Evolutionary conservation across 2,329 filamentous ascomycete species (phyloP), one percentile per base, ranked within the genome.

Genomic region (Colletotrichum zoysiae): DNA sequence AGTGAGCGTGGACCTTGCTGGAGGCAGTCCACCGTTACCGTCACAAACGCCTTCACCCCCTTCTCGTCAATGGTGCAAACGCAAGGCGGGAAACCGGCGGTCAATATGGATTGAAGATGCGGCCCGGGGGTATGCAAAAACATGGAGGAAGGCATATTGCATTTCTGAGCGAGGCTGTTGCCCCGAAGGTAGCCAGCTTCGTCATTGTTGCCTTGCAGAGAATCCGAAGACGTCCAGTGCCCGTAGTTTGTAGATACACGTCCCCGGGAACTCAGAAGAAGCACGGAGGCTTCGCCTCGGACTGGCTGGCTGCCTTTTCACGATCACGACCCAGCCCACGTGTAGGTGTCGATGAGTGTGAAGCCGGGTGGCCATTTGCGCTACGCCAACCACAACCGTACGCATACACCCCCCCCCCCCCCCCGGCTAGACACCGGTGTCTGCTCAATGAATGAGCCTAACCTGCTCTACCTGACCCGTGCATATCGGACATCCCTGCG

Each of bases 81-180:
- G n/a, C 50, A 57, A 59, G 42, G 60, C 51, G 26, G 44, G 57
- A 44, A 44, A 51, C 55, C 55, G 9, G 16, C 20, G 11, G 11
- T 44, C 11, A 51, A 51, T 4, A 30, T 46, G 14, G 3, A 6
- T 40, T 16, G 11, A 57, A 57, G 44, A 23, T 23, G 8, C 51
- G 11, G 11, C 26, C 26, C 38, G 35, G 14, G 50, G 57, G 23
- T 20, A 7, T 44, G 57, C 51, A 23, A 42, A 42, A 1, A 11
- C 1, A 42, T 33, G 5, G 18, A 30, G 33, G 23, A 20, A 48
- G 5, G 11, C 4, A 48, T 26, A 7, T 48, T 48, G 46, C 59
- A 69, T 71, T 69, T 50, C 55, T 71, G 33, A 23, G 18, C 30
- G 48, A 64, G 46, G 53, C 46, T 55, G 26, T 64, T 23, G 33